Evolutionary conservation across 352 stramenopile genomes (phyloP), one percentile per base, ranked within the genome.

Genomic region (Phytopythium oedochilum): DNA sequence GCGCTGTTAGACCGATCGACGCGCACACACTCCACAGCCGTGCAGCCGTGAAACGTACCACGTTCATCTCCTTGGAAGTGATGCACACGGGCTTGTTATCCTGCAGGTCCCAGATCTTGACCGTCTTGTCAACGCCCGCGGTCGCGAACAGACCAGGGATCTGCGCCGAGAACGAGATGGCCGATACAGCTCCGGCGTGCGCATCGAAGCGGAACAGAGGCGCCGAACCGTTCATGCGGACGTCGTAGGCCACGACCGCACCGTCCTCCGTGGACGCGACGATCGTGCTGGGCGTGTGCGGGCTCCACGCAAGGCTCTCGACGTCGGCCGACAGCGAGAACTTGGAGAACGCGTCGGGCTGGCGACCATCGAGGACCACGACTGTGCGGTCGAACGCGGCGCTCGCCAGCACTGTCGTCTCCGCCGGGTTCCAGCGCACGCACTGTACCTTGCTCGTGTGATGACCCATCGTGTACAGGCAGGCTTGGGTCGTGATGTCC

Each of bases 361-460:
- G 67, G 73, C 96, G 81, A 56, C 89, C 94, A 73, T 99, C 96
- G 22, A 99, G 76, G 39, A 99, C 85, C 15, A 96, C 86, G 25
- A 99, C 70, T 46, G 78, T 94, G 29, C 89, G 80, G 78, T 99
- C 97, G 62, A 98, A 99, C 17, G 88, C 92, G 5, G 92, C 97
- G 25, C 89, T 97, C 0, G 94, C 95, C 3, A 99, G 77, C n/a
- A 99, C 81, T 15, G 94, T 98, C 6, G 92, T 96, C 72, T 99
- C 97, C 3, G 77, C 74, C 6, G 96, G 96, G 83, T 99, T 97
- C 94, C 96, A 99, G 48, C 86, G 72, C 51, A 99, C 89, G 34
- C 83, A 94, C 71, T 98, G 95, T 38, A 99, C 97, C 76, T 99
- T 99, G 77, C 97, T 95, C n/a, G 67, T 91, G 75, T 99, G 97